These are phyloP conservation scores for Hansenula anomala DNA, from an alignment of 1,139 yeast genomes.

Conservation along the genomic window DNA sequence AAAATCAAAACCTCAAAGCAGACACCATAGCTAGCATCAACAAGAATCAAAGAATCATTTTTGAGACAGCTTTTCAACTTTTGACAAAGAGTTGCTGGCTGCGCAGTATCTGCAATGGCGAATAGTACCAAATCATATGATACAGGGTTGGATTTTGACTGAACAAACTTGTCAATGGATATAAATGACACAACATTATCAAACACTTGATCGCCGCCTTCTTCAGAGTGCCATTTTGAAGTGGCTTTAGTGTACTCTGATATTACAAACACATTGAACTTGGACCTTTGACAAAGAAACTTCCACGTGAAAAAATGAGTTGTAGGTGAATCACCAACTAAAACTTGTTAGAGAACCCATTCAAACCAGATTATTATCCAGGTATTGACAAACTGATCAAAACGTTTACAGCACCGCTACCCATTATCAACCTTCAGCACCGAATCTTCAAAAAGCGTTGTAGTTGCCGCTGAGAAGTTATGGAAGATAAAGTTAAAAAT, in stretches of 20 bases:
- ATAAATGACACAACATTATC: not conserved
- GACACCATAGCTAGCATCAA: slow-evolving; percentile 9
- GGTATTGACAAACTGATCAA: too few relatives aligned
- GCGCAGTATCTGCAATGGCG: not conserved
- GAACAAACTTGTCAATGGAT: not conserved
- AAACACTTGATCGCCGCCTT: too few relatives aligned
- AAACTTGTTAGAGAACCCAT: not conserved
- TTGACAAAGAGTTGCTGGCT: too few relatives aligned
- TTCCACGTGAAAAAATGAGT: slow-evolving; percentile 9
- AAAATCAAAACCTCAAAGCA: slow-evolving; percentile 6
- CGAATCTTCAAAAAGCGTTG: too few relatives aligned
- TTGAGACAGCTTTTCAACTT: too few relatives aligned
- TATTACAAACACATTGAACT: not conserved
- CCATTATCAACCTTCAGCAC: too few relatives aligned
- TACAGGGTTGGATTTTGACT: not conserved
- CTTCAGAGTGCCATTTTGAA: not conserved
- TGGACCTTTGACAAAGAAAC: too few relatives aligned
- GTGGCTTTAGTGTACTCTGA: not conserved
- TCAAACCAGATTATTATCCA: not conserved
- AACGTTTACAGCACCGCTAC: too few relatives aligned
- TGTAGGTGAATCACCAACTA: slow-evolving; percentile 20
- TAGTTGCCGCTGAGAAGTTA: too few relatives aligned
- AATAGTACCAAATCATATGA: not conserved
- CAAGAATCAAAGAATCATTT: slow-evolving; percentile 6
- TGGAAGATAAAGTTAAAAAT: too few relatives aligned